Evolutionary conservation across 2,329 filamentous ascomycete genomes (phyloP).

Genomic region (Grosmannia clavigera): DNA sequence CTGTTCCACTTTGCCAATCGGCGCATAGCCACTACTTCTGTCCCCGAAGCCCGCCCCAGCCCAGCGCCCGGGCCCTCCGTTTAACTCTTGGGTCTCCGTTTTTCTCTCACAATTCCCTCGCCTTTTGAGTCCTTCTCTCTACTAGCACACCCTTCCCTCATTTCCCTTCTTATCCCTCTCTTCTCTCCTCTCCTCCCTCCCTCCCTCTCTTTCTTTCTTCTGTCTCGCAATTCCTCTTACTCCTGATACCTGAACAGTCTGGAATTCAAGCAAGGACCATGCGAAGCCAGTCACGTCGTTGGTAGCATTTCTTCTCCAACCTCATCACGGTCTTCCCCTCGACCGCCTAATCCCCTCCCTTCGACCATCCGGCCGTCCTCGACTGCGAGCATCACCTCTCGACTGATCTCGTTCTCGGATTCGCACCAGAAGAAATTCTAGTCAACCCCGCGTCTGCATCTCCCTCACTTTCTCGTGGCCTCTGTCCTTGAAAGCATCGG

Average conservation of each 20-base stretch:
- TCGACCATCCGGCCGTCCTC: not conserved
- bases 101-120: not conserved
- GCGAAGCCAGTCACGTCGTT: not conserved
- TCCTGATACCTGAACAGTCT: not conserved
- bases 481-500: not conserved
- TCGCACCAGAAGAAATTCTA: not conserved
- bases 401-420: not conserved
- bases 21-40: not conserved
- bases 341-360: not conserved
- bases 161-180: not conserved
- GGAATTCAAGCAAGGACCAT: not conserved
- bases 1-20: not conserved
- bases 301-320: not conserved
- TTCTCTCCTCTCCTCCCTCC: not conserved
- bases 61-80: constrained; percentile 1
- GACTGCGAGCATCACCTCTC: not conserved
- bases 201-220: not conserved
- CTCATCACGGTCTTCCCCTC: not conserved
- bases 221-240: not conserved
- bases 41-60: not conserved
- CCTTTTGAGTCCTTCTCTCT: not conserved
- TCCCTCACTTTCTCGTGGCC: not conserved
- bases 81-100: not conserved
- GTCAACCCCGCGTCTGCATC: not conserved
- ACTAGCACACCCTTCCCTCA: not conserved